Evolutionary conservation across 371 early-diverging fungal genomes (phyloP).

Genomic region (Haplosporangium sp.): DNA sequence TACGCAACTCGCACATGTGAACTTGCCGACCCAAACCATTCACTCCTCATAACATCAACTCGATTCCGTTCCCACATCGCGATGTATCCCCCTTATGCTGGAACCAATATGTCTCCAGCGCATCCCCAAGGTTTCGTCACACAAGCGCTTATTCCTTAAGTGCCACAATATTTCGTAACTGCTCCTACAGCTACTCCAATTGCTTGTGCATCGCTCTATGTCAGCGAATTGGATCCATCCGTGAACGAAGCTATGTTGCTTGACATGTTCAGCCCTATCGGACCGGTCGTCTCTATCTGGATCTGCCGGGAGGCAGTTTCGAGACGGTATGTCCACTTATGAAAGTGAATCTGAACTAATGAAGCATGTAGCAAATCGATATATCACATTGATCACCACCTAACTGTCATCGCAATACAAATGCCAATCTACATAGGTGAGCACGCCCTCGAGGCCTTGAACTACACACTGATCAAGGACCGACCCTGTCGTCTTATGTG

Average conservation of each 20-base stretch:
- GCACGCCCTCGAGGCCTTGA: constrained; percentile 93
- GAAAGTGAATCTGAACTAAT: constrained; percentile 1
- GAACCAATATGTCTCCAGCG: too few species aligned
- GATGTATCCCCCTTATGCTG: too few species aligned
- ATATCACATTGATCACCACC: background rate
- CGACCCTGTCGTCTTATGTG: constrained; percentile 99
- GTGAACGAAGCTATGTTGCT: constrained; percentile 98
- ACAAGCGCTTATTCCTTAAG: too few species aligned
- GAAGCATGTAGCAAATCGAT: background rate
- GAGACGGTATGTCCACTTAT: constrained; percentile 74
- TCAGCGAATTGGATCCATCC: constrained; percentile 92
- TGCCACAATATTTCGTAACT: constrained; percentile 32
- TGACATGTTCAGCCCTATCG: constrained; percentile 96
- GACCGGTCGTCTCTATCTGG: constrained; percentile 97
- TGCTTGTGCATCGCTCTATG: constrained; percentile 84
- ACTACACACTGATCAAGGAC: constrained; percentile 95
- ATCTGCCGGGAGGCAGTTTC: constrained; percentile 98
- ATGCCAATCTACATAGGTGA: constrained; percentile 65
- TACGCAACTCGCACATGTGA: too few species aligned
- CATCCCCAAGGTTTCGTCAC: too few species aligned
- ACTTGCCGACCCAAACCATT: too few species aligned
- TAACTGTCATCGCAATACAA: background rate
- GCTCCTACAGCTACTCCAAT: constrained; percentile 60
- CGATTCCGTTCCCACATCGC: too few species aligned
- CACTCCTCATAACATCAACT: too few species aligned